Conservation (phyloP, 805 yeast species). For the Ogataea paradorogensis region DNA sequence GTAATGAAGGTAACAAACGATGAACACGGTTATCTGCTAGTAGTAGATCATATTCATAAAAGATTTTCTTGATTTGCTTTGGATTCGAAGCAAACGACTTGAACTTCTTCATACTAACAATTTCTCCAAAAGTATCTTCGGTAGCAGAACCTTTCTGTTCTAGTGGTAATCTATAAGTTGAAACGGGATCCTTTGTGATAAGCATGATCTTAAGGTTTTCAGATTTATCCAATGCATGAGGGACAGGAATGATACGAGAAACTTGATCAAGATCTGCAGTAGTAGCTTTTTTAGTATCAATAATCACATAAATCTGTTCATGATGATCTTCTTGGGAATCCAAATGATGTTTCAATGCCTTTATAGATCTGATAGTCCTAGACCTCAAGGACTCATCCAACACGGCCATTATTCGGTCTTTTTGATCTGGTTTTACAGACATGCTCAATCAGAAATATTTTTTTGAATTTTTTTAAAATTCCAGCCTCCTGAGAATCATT, state of each 20-base stretch:
- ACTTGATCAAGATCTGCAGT: conserved; percentile 44
- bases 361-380: conserved; percentile 25
- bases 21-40: conserved; percentile 69
- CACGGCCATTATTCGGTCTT: not conserved
- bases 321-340: conserved; percentile 24
- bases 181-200: conserved; percentile 72
- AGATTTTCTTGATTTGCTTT: conserved; percentile 45
- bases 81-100: conserved; percentile 44
- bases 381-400: conserved; percentile 16
- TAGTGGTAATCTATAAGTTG: conserved; percentile 49
- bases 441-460: not conserved
- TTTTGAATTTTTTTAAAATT: not conserved
- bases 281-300: conserved; percentile 47
- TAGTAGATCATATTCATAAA: conserved; percentile 62
- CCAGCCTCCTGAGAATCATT: no score
- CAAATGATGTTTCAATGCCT: conserved; percentile 33
- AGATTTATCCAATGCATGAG: conserved; percentile 47
- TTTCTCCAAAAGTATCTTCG: conserved; percentile 58
- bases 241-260: conserved; percentile 59
- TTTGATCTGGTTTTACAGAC: no score
- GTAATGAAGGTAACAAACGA: conserved; percentile 52
- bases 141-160: conserved; percentile 50
- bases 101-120: conserved; percentile 57
- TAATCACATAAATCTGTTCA: conserved; percentile 39
- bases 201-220: conserved; percentile 53